Evolutionary conservation across 805 yeast species (phyloP), one percentile per base, ranked within the genome.

Genomic region (Metschnikowia hibisci): DNA sequence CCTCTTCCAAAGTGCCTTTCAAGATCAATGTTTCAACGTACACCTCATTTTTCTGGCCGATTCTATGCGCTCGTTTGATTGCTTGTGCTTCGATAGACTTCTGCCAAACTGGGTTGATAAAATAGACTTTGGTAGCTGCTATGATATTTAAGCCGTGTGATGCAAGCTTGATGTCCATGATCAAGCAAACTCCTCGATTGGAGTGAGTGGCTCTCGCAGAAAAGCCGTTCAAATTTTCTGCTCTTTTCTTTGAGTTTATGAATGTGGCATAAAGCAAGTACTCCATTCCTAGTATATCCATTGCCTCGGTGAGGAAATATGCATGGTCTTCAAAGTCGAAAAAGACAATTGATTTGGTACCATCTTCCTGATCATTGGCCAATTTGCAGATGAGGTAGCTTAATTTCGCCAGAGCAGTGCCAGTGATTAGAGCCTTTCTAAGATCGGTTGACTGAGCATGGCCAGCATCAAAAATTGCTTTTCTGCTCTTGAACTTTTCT

Each of bases 241-340:
- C 72, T 41, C 89, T 60, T 48, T 78, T 71, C 2, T 59, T 50
- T 11, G 76, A 66, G 10, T 74, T 68, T 28, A 82, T 72, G 41
- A 78, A 78, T 0, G 87, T 74, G 0, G 87, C 81, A 62, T 84
- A 84, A 53, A 83, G 69, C 35, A 81, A 67, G 54, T 82, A 82
- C 32, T 73, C 69, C 14, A 82, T 56, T 0, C 89, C 87, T 13
- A 81, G 50, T 0, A 82, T 45, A 59, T 83, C 89, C 38, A 84
- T 54, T 10, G 80, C 65, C 51, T 84, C 90, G 0, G 85, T 74
- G 23, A 83, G 55, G 55, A 80, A 82, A 54, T 78, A 82, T 0
- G 88, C 89, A 37, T 80, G 73, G 49, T 83, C 87, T 56, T 81
- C 87, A 58, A 78, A 81, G 48, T 83, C 88, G 55, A 78, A 84